Conservation (phyloP, 2,329 filamentous ascomycete species). For the Furcasterigmium sp. region DNA sequence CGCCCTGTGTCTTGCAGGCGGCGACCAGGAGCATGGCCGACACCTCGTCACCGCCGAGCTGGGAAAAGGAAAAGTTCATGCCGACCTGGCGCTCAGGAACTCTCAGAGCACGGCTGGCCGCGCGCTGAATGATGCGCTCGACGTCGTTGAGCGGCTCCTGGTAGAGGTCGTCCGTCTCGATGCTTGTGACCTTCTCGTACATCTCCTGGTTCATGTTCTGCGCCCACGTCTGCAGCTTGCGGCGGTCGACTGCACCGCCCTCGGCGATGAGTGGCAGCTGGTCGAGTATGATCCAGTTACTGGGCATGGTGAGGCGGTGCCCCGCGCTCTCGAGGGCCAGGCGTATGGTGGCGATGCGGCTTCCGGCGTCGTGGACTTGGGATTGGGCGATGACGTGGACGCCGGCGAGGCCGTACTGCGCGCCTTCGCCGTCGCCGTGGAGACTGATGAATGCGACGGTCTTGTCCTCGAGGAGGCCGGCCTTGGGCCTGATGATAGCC, state of each 20-base stretch:
- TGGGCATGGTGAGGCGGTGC: constrained; percentile 27
- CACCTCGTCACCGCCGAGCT: constrained; percentile 34
- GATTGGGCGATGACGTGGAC: constrained; percentile 28
- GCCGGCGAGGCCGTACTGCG: constrained; percentile 17
- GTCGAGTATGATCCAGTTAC: constrained; percentile 42
- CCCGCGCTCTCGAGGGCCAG: constrained; percentile 20
- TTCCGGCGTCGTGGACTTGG: constrained; percentile 33
- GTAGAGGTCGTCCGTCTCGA: constrained; percentile 29
- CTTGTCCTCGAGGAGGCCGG: constrained; percentile 44
- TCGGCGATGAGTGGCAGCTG: constrained; percentile 36
- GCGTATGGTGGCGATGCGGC: constrained; percentile 33
- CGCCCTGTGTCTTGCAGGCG: constrained; percentile 30
- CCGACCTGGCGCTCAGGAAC: constrained; percentile 31
- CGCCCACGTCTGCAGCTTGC: constrained; percentile 46
- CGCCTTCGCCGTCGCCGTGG: constrained; percentile 17
- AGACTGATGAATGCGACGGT: constrained; percentile 42
- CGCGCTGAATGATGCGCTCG: constrained; percentile 31
- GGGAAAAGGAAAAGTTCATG: constrained; percentile 34
- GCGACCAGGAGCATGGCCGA: constrained; percentile 32
- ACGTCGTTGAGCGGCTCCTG: constrained; percentile 28
- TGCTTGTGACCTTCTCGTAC: constrained; percentile 38
- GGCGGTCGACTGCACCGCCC: constrained; percentile 31
- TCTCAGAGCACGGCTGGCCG: constrained; percentile 31
- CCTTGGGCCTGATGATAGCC: constrained; percentile 39
- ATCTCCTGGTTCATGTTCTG: constrained; percentile 45